Evolutionary conservation across 208 protist genomes (phyloP).

Genomic region (Trypanosoma theileri): DNA sequence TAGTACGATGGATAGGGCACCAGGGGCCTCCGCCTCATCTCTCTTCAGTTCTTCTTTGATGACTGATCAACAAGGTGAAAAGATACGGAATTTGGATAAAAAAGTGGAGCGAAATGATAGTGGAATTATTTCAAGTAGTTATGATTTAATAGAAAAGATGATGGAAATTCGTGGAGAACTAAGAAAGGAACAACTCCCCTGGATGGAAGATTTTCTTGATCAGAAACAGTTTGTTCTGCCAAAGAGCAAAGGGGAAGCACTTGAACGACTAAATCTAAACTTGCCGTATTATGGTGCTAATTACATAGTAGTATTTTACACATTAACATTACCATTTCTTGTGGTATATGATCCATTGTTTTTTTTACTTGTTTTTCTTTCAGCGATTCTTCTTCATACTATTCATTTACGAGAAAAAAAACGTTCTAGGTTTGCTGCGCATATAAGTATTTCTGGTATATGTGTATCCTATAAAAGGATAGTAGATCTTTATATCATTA

Average conservation of each 20-base stretch:
- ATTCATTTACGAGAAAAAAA: conserved; percentile 37
- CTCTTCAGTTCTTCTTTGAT: no score
- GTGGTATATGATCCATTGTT: conserved; percentile 61
- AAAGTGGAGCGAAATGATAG: no score
- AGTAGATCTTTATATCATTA: conserved; percentile 39
- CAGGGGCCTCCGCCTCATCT: no score
- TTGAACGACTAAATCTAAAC: conserved; percentile 73
- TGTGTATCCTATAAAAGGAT: conserved; percentile 48
- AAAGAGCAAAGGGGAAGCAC: conserved; percentile 40
- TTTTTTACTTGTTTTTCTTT: conserved; percentile 42
- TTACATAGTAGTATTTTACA: conserved; percentile 71
- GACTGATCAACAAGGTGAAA: no score
- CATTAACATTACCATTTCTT: conserved; percentile 60
- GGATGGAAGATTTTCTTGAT: conserved; percentile 71
- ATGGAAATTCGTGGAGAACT: conserved; percentile 26
- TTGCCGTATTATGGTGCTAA: conserved; percentile 82
- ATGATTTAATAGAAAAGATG: no score
- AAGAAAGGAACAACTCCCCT: conserved; percentile 66
- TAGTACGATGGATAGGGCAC: no score
- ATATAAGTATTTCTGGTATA: conserved; percentile 35
- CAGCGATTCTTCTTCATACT: conserved; percentile 41
- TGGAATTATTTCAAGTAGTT: no score
- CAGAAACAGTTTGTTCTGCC: conserved; percentile 51
- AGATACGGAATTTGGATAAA: no score
- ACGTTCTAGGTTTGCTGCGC: conserved; percentile 26